phyloP scores from a whole-genome alignment of 495 filamentous ascomycete genomes.

The Neurospora tetrasperma region DNA sequence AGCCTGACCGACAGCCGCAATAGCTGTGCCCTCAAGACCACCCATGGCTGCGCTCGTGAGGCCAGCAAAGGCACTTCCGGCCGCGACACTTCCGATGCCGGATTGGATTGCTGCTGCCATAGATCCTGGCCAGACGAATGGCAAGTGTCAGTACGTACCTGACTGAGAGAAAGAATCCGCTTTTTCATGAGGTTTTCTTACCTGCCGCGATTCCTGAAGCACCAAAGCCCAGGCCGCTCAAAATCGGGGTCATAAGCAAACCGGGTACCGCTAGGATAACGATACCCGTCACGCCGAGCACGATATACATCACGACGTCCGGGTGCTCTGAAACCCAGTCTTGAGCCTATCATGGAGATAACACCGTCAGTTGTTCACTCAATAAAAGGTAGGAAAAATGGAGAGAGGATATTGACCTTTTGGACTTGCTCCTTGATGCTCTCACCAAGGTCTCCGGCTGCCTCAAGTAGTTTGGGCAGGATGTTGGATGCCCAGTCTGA shows the following conservation, averaged over 20 bases:
- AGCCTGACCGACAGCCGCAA: neutral
- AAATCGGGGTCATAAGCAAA: neutral
- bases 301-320: neutral
- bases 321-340: neutral
- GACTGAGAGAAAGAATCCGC: neutral
- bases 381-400: neutral
- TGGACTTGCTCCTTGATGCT: neutral
- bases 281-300: neutral
- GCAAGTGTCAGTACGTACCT: neutral
- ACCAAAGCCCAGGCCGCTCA: neutral
- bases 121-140: neutral
- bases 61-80: neutral
- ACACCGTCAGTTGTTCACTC: neutral
- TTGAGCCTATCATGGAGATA: neutral
- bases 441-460: neutral
- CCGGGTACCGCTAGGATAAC: neutral
- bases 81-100: neutral
- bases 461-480: neutral
- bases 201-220: neutral
- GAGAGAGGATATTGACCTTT: neutral
- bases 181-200: neutral
- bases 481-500: neutral
- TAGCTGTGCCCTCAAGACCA: neutral
- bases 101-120: neutral
- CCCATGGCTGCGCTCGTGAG: neutral